These are phyloP conservation scores for Solanum sejunctum DNA, from an alignment of 257 asterid species.

Conservation along the genomic window DNA sequence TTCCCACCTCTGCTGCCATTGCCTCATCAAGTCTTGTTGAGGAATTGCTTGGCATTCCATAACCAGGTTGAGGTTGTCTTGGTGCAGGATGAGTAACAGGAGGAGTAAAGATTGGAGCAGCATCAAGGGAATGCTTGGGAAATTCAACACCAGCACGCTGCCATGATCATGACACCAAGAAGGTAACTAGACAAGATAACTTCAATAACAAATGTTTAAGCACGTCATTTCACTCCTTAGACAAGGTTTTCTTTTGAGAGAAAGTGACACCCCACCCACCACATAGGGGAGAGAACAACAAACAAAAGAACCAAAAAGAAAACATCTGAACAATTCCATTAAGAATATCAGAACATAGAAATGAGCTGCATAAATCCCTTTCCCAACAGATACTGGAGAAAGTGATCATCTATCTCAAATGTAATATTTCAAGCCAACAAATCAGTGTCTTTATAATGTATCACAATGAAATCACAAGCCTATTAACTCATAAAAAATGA, in stretches of 20 bases:
- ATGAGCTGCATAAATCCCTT: not conserved
- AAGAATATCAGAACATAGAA: not conserved
- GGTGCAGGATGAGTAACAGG: slow-evolving; percentile 48
- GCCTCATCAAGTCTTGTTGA: slow-evolving; percentile 81
- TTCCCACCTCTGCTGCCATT: slow-evolving; percentile 60
- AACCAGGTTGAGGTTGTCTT: slow-evolving; percentile 63
- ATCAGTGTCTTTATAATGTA: not conserved
- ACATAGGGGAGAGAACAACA: not conserved
- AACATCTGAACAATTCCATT: not conserved
- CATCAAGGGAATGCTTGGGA: slow-evolving; percentile 51
- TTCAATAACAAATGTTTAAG: not conserved
- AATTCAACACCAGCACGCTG: slow-evolving; percentile 76
- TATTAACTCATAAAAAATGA: not conserved
- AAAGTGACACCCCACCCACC: not conserved
- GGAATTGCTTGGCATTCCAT: slow-evolving; percentile 93
- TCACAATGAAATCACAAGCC: not conserved
- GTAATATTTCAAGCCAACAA: not conserved
- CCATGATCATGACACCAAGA: slow-evolving; percentile 1
- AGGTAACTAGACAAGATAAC: not conserved
- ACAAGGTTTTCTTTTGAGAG: not conserved
- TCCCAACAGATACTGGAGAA: not conserved
- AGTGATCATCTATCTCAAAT: not conserved
- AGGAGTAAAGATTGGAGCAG: slow-evolving; percentile 70
- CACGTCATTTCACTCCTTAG: not conserved
- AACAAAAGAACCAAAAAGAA: not conserved